Evolutionary conservation across 305 asterid species (phyloP).

Genomic region (Withania somnifera): DNA sequence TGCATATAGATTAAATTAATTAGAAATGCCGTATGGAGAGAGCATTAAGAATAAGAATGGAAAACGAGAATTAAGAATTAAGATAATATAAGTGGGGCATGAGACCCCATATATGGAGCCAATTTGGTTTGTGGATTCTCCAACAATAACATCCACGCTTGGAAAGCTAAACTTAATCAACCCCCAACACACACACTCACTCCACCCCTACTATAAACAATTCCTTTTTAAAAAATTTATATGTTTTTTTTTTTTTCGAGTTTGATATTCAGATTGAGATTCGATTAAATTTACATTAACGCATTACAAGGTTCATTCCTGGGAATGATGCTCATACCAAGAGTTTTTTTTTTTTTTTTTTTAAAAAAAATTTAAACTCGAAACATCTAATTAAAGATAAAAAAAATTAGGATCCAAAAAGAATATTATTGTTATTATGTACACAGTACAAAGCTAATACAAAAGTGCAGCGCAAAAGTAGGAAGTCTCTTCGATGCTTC

Average conservation of each 20-base stretch:
- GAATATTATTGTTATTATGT: neutral
- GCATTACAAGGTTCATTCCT: too few species aligned
- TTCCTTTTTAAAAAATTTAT: neutral
- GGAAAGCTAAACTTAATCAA: conserved; percentile 19
- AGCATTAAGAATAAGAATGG: conserved; percentile 6
- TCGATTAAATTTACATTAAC: too few species aligned
- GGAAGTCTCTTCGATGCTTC: conserved; percentile 6
- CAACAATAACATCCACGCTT: conserved; percentile 44
- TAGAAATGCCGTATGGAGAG: neutral
- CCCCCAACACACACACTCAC: neutral
- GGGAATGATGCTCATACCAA: too few species aligned
- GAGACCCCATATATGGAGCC: conserved; percentile 26
- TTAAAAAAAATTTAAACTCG: too few species aligned
- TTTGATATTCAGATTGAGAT: too few species aligned
- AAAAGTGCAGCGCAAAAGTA: conserved; percentile 9
- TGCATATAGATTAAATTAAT: neutral
- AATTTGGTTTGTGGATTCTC: conserved; percentile 38
- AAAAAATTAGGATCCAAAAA: too few species aligned
- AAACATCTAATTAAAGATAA: too few species aligned
- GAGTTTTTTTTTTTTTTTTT: neutral
- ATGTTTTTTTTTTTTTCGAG: neutral
- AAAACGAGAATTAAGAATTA: neutral
- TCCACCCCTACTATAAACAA: neutral
- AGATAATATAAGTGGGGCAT: conserved; percentile 13
- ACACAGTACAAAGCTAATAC: neutral